Base-by-base conservation (phyloP, 1,139 yeast genomes). In the Taiozyma sp. region DNA sequence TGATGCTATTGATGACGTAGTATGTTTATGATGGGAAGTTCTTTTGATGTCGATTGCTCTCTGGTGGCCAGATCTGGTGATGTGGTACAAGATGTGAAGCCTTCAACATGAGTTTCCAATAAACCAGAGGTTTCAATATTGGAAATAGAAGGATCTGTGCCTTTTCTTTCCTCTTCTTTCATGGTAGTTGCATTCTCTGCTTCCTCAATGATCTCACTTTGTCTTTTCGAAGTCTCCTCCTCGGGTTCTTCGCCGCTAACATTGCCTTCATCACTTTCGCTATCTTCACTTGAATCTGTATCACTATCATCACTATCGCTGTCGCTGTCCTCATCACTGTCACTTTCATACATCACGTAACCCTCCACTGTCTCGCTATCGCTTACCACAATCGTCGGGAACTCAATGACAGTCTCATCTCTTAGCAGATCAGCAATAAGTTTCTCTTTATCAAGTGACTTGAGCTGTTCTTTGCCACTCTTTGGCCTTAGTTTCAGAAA, bases 361-460 rank as follows among this genome's bases (percentile, higher is more conserved):
- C 64, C 63, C 13, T 56, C 50, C 19, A 59, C 54, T 8, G 52
- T 52, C 4, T 49, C 54, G 19, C 42, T 53, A 42, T 60, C 56
- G 1, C 78, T 68, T 6, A 87, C 73, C 53, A 73, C 77, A 5
- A 89, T 71, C 0, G 92, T 85, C 0, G 97, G 96, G 59, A 78
- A 89, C 64, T 90, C 97, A 41, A 90, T 70, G 0, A 91, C 88
- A 0, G 83, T 74, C 52, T 76, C 74, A 48, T 81, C 81, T 51
- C 72, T 68, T 41, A 91, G 63, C 1, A 73, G 74, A 16, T 78
- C 81, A 0, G 74, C 75, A 44, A 81, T 59, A 44, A 51, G 48
- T 27, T 28, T 59, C 45, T 55, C 61, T 4, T 43, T 41, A 8
- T 53, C 48, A 10, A 61, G 24, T 8, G 49, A 46, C 3, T 57